Evolutionary conservation across 2,329 filamentous ascomycete genomes (phyloP), one percentile per base, ranked within the genome.

Genomic region (Seiridium cupressi): DNA sequence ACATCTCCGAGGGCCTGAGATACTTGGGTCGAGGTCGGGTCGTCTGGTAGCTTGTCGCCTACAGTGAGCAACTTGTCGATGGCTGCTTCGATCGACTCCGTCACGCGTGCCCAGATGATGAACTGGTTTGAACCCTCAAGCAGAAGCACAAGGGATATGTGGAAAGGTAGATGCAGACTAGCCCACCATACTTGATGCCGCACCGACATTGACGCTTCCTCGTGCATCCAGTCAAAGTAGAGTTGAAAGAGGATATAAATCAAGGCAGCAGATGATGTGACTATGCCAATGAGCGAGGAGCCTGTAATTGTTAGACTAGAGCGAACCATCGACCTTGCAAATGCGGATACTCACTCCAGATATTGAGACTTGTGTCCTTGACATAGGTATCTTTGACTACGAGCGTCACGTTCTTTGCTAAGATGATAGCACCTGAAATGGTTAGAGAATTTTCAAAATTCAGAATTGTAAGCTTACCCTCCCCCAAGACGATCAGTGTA

Each of bases 51-150:
- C 34, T 57, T 44, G 3, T 40, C 10, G 5, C 51, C n/a, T 5
- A 58, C 57, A 5, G 44, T 7, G 11, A 63, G 10, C 10, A 66
- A 56, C 32, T 64, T 63, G 6, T 44, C 5, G 13, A 66, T 46
- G 13, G 64, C 60, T 6, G 56, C 59, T 5, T 55, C 59, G 9
- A 65, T 54, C 9, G 62, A 63, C 54, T 69, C 66, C 10, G 60
- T n/a, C 18, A 70, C 63, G 61, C 79, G 79, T 32, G 72, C 73
- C 74, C 76, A 80, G 56, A 78, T 73, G 58, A 81, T 72, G 53
- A 88, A 81, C 63, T 89, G 85, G 5, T 84, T 85, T 44, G 81
- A 77, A 11, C 84, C 87, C 66, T 89, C 86, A 49, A 88, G 81
- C n/a, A 88, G 80, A 5, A 89, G 79, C 11, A 88, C 81, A 38